Evolutionary conservation across 2,329 filamentous ascomycete genomes (phyloP).

Genomic region (Gaeumannomyces sp.): DNA sequence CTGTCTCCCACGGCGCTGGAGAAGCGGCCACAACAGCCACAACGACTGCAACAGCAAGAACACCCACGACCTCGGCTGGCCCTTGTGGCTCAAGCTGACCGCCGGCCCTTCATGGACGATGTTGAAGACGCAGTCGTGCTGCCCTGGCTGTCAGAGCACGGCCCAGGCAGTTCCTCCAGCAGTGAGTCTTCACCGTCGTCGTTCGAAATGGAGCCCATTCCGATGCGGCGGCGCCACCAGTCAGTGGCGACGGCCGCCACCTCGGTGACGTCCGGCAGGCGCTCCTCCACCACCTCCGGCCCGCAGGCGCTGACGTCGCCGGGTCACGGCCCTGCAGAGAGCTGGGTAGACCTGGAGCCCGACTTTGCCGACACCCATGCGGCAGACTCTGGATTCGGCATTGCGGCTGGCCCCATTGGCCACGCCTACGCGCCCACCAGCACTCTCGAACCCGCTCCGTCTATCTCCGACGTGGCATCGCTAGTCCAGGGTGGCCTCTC

Average conservation of each 20-base stretch:
- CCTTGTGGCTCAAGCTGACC: not conserved
- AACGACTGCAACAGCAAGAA: conserved; percentile 4
- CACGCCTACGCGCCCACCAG: not conserved
- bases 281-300: conserved; percentile 22
- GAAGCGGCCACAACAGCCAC: conserved; percentile 1
- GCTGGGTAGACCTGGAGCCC: conserved; percentile 22
- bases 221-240: conserved; percentile 27
- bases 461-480: not conserved
- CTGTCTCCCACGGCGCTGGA: not conserved
- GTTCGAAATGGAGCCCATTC: conserved; percentile 26
- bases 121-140: not conserved
- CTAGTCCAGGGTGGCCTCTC: not conserved
- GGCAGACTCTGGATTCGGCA: not conserved
- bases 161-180: conserved; percentile 22
- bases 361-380: conserved; percentile 10
- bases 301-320: conserved; percentile 9
- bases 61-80: not conserved
- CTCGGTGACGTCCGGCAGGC: conserved; percentile 30
- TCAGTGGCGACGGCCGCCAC: conserved; percentile 36
- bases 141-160: conserved; percentile 10
- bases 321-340: conserved; percentile 10
- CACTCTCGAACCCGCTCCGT: not conserved
- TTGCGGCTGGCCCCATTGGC: too few species aligned
- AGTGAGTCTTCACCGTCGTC: conserved; percentile 24
- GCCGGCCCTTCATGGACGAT: not conserved